Evolutionary conservation across 441 rosid genomes (phyloP), one percentile per base, ranked within the genome.

Genomic region (Pelargonium australe): DNA sequence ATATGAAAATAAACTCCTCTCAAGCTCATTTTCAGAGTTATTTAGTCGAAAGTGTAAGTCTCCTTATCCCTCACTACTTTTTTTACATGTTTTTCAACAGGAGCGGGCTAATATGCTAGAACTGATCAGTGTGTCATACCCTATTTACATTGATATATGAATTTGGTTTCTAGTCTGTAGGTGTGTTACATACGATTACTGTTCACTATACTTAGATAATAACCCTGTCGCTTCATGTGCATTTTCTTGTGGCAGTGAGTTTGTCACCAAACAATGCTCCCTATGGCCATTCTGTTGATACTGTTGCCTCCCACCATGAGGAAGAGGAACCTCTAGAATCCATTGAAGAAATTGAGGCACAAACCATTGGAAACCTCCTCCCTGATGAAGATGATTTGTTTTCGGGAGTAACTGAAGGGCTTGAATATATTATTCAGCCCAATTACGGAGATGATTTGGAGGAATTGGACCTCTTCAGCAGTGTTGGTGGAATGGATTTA

Each of bases 401-500:
- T 77, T 81, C 84, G 57, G 91, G 89, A 64, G 79, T 88, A 76
- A 84, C 70, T 12, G 84, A 84, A 76, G 82, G 84, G 75, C 47
- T 79, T 47, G 79, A 81, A 40, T 65, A 47, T 34, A 37, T 49
- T 23, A 68, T 65, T 63, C 81, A 71, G 40, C 76, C 80, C 17
- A 82, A 66, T 66, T 72, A 76, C 44, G 70, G 74, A 61, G 83
- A 81, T 75, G 87, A 82, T 73, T 61, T 74, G 70, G 94, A 87
- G 78, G 92, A 85, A 67, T 72, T 85, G 49, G 94, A 88, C 71
- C 67, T 88, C 67, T 88, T 88, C 66, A 84, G 80, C 72, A 86
- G 80, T 70, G 85, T 88, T 64, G 91, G 91, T 43, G 94, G 91
- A 72, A 74, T 88, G 86, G 94, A 88, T 72, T 72, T 88, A 80